Evolutionary conservation across 805 yeast species (phyloP), one percentile per base, ranked within the genome.

Genomic region (Yamadazyma sp.): DNA sequence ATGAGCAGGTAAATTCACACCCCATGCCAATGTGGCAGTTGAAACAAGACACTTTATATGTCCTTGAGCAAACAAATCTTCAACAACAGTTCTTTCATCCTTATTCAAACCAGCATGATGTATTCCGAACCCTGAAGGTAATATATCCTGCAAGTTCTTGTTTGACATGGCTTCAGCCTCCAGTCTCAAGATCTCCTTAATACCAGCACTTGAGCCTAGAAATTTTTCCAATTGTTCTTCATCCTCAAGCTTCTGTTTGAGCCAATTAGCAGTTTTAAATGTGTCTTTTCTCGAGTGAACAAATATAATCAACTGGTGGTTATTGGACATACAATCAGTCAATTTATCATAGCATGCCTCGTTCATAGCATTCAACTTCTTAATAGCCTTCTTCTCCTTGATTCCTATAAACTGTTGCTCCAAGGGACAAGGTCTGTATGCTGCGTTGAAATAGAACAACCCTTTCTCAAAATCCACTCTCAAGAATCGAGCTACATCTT

Each of bases 211-310:
- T 5, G 31, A 25, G 26, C 75, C 80, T 29, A 77, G 50, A 23
- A 78, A 52, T 18, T 66, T 37, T 7, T 69, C 64, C 22, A 73
- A 46, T 32, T 75, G 73, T 14, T 74, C 82, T 13, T 40, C 76
- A 45, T 80, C 86, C 1, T 63, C 46, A 18, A 86, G 65, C 46
- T 75, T 78, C 20, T 82, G 82, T 21, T 77, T 73, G 5, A 90
- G 57, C 78, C 80, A 82, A 28, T 73, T 73, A 0, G 96, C 96
- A 0, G 96, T 84, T 48, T 84, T 81, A 42, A 72, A 78, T 0
- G 99, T 93, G 34, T 91, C 98, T 52, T 88, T 90, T 49, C 98
- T 71, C 0, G 96, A 89, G 55, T 93, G 98, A 6, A 91, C 98
- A 60, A 91, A 91, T 1, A 91, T 77, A 42, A 91, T 87, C 2